A percentile compares a stretch with the other conserved stretches of the same genome.
These are phyloP conservation scores for Setomelanomma holmii DNA, from an alignment of 2,329 filamentous ascomycete genomes.

Conservation along the genomic window DNA sequence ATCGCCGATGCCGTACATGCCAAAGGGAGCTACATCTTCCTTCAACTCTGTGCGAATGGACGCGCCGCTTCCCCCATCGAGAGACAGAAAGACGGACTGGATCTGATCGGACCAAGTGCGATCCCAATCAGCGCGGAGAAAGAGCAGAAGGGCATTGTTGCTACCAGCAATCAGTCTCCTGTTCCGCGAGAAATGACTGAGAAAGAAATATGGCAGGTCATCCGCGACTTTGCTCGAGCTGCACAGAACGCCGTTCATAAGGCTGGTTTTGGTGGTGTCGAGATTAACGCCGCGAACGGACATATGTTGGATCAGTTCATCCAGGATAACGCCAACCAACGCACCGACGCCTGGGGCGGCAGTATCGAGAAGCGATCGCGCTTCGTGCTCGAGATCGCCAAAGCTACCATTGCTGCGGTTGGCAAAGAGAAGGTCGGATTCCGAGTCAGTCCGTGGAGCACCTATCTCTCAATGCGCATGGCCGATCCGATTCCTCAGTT, in stretches of 20 bases:
- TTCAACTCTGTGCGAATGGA: conserved; percentile 68
- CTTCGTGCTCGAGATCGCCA: conserved; percentile 60
- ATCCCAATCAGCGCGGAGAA: conserved; percentile 32
- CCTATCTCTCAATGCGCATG: conserved; percentile 71
- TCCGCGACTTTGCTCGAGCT: conserved; percentile 48
- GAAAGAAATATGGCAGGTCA: conserved; percentile 46
- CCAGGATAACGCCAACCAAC: conserved; percentile 62
- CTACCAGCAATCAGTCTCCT: background rate
- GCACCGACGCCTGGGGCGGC: conserved; percentile 58
- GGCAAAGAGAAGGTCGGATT: conserved; percentile 64
- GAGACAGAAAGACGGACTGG: conserved; percentile 33
- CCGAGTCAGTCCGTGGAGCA: conserved; percentile 66
- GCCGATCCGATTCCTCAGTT: conserved; percentile 63
- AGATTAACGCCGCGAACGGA: conserved; percentile 64
- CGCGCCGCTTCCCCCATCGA: conserved; percentile 55
- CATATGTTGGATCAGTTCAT: conserved; percentile 73
- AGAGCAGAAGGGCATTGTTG: background rate
- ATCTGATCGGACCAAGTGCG: conserved; percentile 38
- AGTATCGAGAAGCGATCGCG: conserved; percentile 58
- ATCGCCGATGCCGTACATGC: conserved; percentile 68
- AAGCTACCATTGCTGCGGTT: conserved; percentile 57
- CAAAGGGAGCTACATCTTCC: conserved; percentile 65
- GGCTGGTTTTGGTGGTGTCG: conserved; percentile 68
- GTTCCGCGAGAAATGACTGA: conserved; percentile 36
- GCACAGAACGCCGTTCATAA: conserved; percentile 51